Base-by-base conservation (phyloP, 805 yeast species). In the Schizosaccharomyces japonicus region DNA sequence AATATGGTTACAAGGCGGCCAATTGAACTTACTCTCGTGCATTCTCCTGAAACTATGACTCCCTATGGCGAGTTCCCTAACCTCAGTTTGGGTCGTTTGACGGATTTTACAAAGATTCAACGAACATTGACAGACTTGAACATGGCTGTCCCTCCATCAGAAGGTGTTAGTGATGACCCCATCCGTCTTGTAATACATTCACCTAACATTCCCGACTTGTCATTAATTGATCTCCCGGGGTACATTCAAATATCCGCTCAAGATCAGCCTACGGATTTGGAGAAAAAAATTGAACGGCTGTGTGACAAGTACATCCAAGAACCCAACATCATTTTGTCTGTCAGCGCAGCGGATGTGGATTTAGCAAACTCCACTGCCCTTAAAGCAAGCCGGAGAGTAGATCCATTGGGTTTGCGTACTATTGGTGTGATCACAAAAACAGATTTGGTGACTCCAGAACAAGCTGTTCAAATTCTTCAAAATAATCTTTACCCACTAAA, bases 1-100 rank as follows among this genome's bases (percentile, higher is more conserved):
- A 90, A 92, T 59, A 92, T 90, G 98, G 98, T 92, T 30, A 90
- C 99, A 0, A 73, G 96, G 60, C 72, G 98, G 55, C 99, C 99
- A 1, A 87, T 90, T 44, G 99, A 90, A 63, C 68, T 90, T 53
- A 92, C 98, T 0, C 67, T 90, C 45, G 78, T 90, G 6, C 85
- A 90, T 58, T 75, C 94, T 2, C 85, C 92, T n/a, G 68, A 68
- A 8, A 60, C 75, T 0, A 83, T 84, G 2, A 78, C 85, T 5
- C 93, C 82, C 53, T 73, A 76, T 29, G 95, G 95, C 1, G 95
- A 87, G 60, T 87, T 90, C 57, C 96, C 98, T 0, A 83, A 87
- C 10, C 65, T 90, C 57, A 78, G 81, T 55, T 66, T 82, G 66
- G 79, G 72, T 57, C 80, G 80, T 54, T 59, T 92, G 56, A 79